Conservation (phyloP, 2,329 filamentous ascomycete genomes). For the Anisogramma anomala region DNA sequence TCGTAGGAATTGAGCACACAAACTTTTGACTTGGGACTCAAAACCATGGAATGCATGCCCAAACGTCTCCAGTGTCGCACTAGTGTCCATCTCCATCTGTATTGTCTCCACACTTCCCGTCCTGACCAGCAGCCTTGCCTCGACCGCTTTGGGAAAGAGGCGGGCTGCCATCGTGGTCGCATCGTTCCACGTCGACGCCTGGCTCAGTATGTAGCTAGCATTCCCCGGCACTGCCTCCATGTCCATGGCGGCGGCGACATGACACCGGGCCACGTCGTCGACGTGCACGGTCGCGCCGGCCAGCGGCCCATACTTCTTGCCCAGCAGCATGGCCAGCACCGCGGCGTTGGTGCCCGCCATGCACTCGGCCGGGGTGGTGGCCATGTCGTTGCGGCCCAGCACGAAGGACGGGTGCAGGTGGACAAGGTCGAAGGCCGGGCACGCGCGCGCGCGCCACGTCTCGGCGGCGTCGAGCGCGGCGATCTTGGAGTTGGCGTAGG, state of each 20-base stretch:
- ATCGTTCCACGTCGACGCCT: constrained; percentile 27
- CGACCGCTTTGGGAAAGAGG: constrained; percentile 20
- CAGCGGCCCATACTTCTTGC: constrained; percentile 18
- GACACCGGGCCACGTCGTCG: constrained; percentile 28
- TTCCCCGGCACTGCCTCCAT: constrained; percentile 19
- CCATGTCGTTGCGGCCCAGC: constrained; percentile 26
- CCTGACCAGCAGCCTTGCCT: constrained; percentile 18
- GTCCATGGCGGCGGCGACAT: constrained; percentile 26
- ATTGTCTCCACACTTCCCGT: constrained; percentile 18
- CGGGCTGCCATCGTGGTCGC: constrained; percentile 26
- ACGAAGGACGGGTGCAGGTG: constrained; percentile 27
- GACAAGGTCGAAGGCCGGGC: constrained; percentile 26
- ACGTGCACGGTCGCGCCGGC: constrained; percentile 25
- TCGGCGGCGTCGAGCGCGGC: constrained; percentile 24
- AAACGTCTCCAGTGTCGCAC: constrained; percentile 20
- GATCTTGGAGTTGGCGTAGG: constrained; percentile 27
- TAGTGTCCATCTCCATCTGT: constrained; percentile 20
- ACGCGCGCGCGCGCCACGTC: constrained; percentile 22
- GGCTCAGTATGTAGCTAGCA: constrained; percentile 23
- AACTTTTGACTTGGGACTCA: constrained; percentile 21
- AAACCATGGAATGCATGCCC: constrained; percentile 19
- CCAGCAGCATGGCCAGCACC: constrained; percentile 25
- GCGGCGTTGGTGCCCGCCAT: constrained; percentile 26
- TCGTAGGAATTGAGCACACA: constrained; percentile 20
- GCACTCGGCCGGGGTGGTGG: constrained; percentile 19